phyloP scores from a whole-genome alignment of 805 yeast species.

The Saccharomycopsis javanensis region DNA sequence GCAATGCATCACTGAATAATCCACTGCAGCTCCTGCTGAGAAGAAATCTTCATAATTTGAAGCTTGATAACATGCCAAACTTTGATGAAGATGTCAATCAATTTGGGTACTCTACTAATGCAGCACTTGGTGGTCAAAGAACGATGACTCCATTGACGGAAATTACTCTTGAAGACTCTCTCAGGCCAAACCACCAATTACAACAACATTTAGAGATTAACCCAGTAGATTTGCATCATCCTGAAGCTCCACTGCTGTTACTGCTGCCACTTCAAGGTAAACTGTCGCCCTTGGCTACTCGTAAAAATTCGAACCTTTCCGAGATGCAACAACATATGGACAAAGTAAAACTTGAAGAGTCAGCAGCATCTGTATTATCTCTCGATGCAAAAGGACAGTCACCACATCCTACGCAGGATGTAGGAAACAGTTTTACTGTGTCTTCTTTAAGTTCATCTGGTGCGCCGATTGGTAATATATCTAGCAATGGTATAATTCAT shows the following conservation, averaged over 20 bases:
- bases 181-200: constrained; percentile 8
- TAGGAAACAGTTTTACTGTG: not conserved
- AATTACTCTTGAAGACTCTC: constrained; percentile 26
- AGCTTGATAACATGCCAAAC: constrained; percentile 19
- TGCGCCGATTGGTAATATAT: not conserved
- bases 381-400: not conserved
- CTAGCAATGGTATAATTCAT: not conserved
- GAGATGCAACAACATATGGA: not conserved
- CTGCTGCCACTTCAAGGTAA: not conserved
- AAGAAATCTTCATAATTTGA: constrained; percentile 28
- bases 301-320: not conserved
- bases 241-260: not conserved
- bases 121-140: constrained; percentile 39
- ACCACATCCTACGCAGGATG: not conserved
- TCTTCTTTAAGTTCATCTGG: not conserved
- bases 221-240: not conserved
- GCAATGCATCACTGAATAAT: not conserved
- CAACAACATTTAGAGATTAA: not conserved
- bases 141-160: constrained; percentile 81
- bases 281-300: not conserved
- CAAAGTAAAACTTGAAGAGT: not conserved
- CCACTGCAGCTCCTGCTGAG: constrained; percentile 22
- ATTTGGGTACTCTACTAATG: constrained; percentile 45
- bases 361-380: not conserved
- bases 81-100: constrained; percentile 39